These are phyloP conservation scores for Alternaria sp. DNA, from an alignment of 2,329 filamentous ascomycete species.

Conservation along the genomic window DNA sequence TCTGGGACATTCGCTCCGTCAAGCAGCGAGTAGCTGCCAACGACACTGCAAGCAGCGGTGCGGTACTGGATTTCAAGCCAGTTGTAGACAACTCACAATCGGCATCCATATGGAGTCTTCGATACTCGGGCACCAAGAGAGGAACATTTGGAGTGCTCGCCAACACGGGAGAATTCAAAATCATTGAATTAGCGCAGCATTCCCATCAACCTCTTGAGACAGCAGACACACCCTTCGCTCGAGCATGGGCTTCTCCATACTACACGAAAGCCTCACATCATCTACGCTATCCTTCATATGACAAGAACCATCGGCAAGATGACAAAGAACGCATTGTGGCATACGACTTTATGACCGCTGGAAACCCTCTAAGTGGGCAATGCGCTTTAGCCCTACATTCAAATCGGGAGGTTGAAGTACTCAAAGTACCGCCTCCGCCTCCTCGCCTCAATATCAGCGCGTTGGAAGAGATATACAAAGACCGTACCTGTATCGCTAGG, in stretches of 20 bases:
- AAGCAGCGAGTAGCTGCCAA: conserved; percentile 37
- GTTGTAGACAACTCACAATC: conserved; percentile 60
- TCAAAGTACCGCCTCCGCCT: conserved; percentile 57
- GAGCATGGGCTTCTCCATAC: conserved; percentile 53
- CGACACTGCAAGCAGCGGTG: conserved; percentile 64
- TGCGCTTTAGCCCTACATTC: conserved; percentile 63
- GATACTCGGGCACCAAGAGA: conserved; percentile 67
- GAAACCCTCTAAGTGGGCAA: conserved; percentile 56
- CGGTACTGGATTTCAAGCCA: conserved; percentile 67
- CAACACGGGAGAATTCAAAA: conserved; percentile 67
- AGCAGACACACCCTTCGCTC: conserved; percentile 32
- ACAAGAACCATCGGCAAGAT: conserved; percentile 54
- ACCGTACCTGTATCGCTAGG: conserved; percentile 41
- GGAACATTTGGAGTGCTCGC: conserved; percentile 67
- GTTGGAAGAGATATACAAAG: conserved; percentile 54
- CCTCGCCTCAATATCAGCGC: conserved; percentile 55
- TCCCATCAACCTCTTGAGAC: conserved; percentile 45
- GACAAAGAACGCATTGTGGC: conserved; percentile 63
- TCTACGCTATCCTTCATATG: conserved; percentile 57
- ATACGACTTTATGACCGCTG: conserved; percentile 67
- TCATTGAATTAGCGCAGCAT: conserved; percentile 64
- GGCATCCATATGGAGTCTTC: conserved; percentile 68
- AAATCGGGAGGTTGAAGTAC: conserved; percentile 60
- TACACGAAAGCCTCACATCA: conserved; percentile 57
- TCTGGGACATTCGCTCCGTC: conserved; percentile 76